Percentiles rank a stretch among this genome's conserved stretches.
Conservation (phyloP, 208 protist species). For the Trypanosoma mega region DNA sequence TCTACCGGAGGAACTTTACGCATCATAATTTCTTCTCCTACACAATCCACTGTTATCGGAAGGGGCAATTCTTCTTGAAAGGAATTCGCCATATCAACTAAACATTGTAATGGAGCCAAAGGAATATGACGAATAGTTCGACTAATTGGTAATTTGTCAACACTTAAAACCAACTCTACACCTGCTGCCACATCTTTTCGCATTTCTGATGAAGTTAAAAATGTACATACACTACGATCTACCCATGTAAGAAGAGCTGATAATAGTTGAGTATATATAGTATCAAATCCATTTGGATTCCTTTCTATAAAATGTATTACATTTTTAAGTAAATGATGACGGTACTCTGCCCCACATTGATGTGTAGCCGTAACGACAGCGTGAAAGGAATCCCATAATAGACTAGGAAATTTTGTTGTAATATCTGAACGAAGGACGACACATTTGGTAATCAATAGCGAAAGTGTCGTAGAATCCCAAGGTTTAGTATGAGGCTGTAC, state of each 20-base stretch:
- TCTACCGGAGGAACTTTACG: conserved; percentile 29
- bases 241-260: conserved; percentile 70
- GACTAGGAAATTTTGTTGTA: conserved; percentile 37
- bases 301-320: conserved; percentile 62
- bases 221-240: conserved; percentile 41
- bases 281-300: conserved; percentile 14
- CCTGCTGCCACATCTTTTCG: conserved; percentile 75
- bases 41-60: conserved; percentile 60
- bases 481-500: conserved; percentile 57
- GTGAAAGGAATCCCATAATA: conserved; percentile 87
- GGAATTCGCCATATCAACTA: conserved; percentile 72
- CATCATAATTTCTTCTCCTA: conserved; percentile 24
- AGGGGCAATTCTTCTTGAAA: conserved; percentile 49
- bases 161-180: conserved; percentile 73
- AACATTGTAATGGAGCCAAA: conserved; percentile 66
- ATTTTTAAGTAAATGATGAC: conserved; percentile 64
- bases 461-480: conserved; percentile 74
- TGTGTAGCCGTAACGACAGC: conserved; percentile 81
- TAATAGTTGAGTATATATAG: conserved; percentile 58
- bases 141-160: conserved; percentile 32
- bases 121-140: conserved; percentile 58
- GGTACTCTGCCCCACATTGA: conserved; percentile 63
- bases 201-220: conserved; percentile 31
- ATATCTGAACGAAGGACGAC: conserved; percentile 59
- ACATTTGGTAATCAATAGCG: conserved; percentile 55